Evolutionary conservation across 2,329 filamentous ascomycete species (phyloP).

Genomic region (Xylariaceae sp.): DNA sequence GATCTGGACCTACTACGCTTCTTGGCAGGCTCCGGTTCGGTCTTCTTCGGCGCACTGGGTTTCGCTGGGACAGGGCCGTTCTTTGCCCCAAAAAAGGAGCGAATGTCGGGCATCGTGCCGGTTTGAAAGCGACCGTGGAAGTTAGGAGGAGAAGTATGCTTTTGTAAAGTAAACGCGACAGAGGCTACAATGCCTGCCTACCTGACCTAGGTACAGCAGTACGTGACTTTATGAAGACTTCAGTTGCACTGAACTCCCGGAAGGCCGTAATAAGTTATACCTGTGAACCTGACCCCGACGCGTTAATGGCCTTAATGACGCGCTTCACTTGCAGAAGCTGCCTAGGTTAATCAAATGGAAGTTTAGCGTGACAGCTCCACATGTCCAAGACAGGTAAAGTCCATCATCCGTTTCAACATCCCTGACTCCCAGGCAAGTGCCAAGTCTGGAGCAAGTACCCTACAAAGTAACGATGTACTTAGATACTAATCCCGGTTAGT

Average conservation of each 20-base stretch:
- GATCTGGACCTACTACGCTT: slow-evolving; percentile 42
- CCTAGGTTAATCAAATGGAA: neutral
- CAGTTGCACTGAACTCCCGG: no score
- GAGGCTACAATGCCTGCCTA: slow-evolving; percentile 3
- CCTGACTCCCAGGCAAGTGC: no score
- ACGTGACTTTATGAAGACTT: no score
- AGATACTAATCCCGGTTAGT: no score
- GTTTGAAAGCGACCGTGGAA: neutral
- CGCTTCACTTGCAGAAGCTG: slow-evolving; percentile 5
- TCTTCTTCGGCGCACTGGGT: slow-evolving; percentile 41
- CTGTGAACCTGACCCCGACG: no score
- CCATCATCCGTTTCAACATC: no score
- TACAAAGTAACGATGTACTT: no score
- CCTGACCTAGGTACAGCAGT: no score
- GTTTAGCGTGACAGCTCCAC: neutral
- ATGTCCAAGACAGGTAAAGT: no score
- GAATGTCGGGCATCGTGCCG: slow-evolving; percentile 74
- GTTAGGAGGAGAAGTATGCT: neutral
- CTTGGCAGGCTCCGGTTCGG: slow-evolving; percentile 39
- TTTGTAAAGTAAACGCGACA: slow-evolving; percentile 1
- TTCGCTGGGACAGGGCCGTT: slow-evolving; percentile 52
- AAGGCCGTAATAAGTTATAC: no score
- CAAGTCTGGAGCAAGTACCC: no score
- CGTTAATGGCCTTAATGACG: slow-evolving; percentile 18
- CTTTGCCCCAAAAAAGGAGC: slow-evolving; percentile 83